phyloP scores from a whole-genome alignment of 768 basidiomycete genomes.

The Pisolithus albus region DNA sequence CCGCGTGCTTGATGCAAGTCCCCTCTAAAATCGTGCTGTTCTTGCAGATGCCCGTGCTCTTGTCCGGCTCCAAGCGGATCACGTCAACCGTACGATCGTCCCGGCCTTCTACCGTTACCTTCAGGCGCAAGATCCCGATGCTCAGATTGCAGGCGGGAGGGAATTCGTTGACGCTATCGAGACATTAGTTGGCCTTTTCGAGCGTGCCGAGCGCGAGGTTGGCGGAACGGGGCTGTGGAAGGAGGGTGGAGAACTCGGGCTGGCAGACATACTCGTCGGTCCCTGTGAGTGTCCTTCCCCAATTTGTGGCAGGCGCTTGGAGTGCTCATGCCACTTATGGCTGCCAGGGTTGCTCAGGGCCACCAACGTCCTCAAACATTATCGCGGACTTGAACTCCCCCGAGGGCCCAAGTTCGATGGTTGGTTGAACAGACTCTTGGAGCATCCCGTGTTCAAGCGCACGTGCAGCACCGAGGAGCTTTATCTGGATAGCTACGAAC shows the following conservation, averaged over 20 bases:
- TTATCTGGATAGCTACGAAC: conserved; percentile 68
- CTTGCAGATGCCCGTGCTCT: conserved; percentile 57
- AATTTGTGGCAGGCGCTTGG: background rate
- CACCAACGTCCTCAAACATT: conserved; percentile 54
- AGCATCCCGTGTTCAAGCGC: conserved; percentile 54
- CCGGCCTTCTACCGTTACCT: conserved; percentile 72
- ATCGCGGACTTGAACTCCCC: conserved; percentile 59
- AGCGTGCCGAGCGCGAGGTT: conserved; percentile 48
- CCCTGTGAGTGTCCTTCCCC: conserved; percentile 46
- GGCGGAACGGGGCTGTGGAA: conserved; percentile 54
- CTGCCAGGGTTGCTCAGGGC: conserved; percentile 63
- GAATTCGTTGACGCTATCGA: conserved; percentile 53
- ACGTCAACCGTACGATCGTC: conserved; percentile 55
- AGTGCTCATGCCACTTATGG: background rate
- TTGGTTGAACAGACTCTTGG: conserved; percentile 49
- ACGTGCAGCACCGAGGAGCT: conserved; percentile 65
- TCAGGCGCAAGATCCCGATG: conserved; percentile 54
- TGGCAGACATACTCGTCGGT: conserved; percentile 60
- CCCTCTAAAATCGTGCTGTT: background rate
- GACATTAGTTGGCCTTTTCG: conserved; percentile 45
- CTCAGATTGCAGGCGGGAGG: conserved; percentile 45
- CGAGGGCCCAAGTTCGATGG: conserved; percentile 40
- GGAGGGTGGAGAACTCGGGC: conserved; percentile 49
- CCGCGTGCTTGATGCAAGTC: background rate
- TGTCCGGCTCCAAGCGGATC: conserved; percentile 61